Percentiles rank a stretch among this genome's conserved stretches.
Evolutionary conservation across 176 grass and related monocot genomes (phyloP).

Genomic region (Eragrostis nindensis): DNA sequence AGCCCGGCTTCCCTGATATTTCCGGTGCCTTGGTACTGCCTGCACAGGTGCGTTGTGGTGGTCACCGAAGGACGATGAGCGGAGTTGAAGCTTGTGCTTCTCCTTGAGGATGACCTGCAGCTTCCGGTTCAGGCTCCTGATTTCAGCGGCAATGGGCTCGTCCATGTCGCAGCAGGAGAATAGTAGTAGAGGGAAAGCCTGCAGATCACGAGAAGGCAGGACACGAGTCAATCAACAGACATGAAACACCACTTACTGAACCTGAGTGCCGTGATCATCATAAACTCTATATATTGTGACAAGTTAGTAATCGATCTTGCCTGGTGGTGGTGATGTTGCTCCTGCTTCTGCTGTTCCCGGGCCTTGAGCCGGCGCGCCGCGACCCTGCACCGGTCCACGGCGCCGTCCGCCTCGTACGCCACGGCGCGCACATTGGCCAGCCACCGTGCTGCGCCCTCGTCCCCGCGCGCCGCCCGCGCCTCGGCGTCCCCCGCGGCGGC

Average conservation of each 20-base stretch:
- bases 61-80: background rate
- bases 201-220: background rate
- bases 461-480: constrained; percentile 32
- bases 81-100: constrained; percentile 54
- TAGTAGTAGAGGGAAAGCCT: constrained; percentile 42
- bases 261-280: no score
- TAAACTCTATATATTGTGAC: no score
- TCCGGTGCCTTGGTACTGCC: background rate
- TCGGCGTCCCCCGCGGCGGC: constrained; percentile 50
- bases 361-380: constrained; percentile 25
- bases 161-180: constrained; percentile 53
- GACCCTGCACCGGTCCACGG: constrained; percentile 54
- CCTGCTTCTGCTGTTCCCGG: constrained; percentile 29
- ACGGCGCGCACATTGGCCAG: constrained; percentile 47
- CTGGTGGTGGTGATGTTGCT: constrained; percentile 23
- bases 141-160: constrained; percentile 28
- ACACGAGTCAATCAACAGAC: background rate
- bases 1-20: background rate
- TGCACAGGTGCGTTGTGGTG: background rate
- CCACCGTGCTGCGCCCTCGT: constrained; percentile 46
- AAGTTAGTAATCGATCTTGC: constrained; percentile 13
- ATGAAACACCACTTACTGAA: no score
- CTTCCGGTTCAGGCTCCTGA: constrained; percentile 55
- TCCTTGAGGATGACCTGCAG: constrained; percentile 53
- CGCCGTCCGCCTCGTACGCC: constrained; percentile 50